Conservation (phyloP, 805 yeast species). For the Ascoidea rubescens region DNA sequence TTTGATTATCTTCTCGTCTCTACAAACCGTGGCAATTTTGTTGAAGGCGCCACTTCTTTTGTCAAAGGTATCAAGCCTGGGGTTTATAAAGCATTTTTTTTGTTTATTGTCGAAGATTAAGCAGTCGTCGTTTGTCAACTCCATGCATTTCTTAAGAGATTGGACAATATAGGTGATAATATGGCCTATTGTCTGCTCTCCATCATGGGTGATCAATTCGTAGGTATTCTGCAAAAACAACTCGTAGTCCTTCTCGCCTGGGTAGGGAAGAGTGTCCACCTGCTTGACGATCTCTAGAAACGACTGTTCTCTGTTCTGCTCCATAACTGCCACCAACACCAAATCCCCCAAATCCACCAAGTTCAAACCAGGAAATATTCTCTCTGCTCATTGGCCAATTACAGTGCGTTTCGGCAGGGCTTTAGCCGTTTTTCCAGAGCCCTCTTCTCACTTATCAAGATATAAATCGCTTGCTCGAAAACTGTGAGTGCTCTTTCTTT, state of each 20-base stretch:
- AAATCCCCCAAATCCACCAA: neutral
- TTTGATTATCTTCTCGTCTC: constrained; percentile 20
- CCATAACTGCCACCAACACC: neutral
- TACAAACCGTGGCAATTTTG: constrained; percentile 27
- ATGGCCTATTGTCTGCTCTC: constrained; percentile 19
- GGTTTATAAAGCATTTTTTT: constrained; percentile 18
- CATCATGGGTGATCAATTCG: constrained; percentile 20
- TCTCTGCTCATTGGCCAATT: too few species aligned
- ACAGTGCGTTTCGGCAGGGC: too few species aligned
- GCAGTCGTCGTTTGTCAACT: constrained; percentile 9
- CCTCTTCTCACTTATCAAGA: too few species aligned
- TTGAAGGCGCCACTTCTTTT: constrained; percentile 27
- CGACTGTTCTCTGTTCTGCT: neutral
- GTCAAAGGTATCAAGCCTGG: constrained; percentile 23
- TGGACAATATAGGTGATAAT: constrained; percentile 18
- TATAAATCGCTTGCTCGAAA: too few species aligned
- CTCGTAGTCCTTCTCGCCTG: constrained; percentile 11
- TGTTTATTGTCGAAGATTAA: constrained; percentile 15
- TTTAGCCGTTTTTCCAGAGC: too few species aligned
- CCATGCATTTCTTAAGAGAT: constrained; percentile 9
- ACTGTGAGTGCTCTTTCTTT: too few species aligned
- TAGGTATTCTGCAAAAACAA: constrained; percentile 12
- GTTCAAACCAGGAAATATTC: too few species aligned
- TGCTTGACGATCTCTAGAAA: constrained; percentile 11
- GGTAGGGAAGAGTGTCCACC: constrained; percentile 20